Conservation (phyloP, 179 eudicot genomes). For the Spergularia azorica region DNA sequence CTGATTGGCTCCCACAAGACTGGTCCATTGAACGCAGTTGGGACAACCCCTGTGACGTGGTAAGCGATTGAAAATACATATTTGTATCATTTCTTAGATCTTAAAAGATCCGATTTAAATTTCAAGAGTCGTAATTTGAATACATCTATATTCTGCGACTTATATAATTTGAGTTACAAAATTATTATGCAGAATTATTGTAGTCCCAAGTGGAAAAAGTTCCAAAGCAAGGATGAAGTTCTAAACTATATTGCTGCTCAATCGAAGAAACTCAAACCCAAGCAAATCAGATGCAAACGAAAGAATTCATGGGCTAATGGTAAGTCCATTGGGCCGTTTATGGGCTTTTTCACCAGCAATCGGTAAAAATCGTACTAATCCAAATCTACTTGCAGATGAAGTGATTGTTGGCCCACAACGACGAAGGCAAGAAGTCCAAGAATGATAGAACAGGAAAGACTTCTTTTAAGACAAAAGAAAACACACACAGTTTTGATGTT, state of each 20-base stretch:
- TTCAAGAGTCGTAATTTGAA: too few relatives aligned
- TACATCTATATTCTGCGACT: not conserved
- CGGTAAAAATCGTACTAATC: too few relatives aligned
- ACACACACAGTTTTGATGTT: too few relatives aligned
- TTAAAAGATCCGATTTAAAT: too few relatives aligned
- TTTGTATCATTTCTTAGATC: too few relatives aligned
- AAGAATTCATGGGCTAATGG: constrained; percentile 2
- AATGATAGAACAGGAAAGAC: not conserved
- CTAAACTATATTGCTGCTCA: constrained; percentile 5
- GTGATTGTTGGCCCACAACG: not conserved
- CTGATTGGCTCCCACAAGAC: constrained; percentile 30
- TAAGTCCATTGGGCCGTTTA: not conserved
- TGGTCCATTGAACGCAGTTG: constrained; percentile 25
- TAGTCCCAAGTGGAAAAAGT: constrained; percentile 21
- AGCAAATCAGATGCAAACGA: constrained; percentile 17
- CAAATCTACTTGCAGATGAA: constrained; percentile 1
- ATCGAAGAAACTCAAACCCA: constrained; percentile 3
- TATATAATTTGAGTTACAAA: not conserved
- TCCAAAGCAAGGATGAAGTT: constrained; percentile 29
- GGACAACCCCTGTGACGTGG: constrained; percentile 17
- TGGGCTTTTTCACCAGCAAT: not conserved
- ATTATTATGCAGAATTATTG: constrained; percentile 21
- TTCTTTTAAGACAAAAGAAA: too few relatives aligned
- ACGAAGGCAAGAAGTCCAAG: not conserved
- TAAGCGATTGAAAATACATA: not conserved